A percentile compares a stretch with the other conserved stretches of the same genome.
Evolutionary conservation across 805 yeast species (phyloP).

Genomic region (Saccharomycopsis sp.): DNA sequence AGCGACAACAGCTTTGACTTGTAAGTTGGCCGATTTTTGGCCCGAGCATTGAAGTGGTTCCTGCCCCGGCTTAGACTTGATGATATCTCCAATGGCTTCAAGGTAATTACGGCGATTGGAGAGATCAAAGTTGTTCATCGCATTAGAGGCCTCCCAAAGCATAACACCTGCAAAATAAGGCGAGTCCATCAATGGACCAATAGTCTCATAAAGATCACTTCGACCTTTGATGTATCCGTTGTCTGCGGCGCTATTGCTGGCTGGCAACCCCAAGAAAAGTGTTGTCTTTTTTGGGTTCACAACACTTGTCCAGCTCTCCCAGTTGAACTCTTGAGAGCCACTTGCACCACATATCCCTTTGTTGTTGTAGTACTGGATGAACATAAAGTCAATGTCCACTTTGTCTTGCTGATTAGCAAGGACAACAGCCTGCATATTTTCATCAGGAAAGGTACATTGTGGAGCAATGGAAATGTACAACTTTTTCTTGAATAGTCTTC

Average conservation of each 20-base stretch:
- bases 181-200: constrained; percentile 1
- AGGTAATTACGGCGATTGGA: background rate
- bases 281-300: constrained; percentile 64
- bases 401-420: constrained; percentile 35
- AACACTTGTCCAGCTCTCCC: constrained; percentile 59
- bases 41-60: background rate
- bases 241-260: constrained; percentile 24
- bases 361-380: constrained; percentile 75
- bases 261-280: constrained; percentile 75
- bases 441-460: constrained; percentile 69
- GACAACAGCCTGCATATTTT: constrained; percentile 39
- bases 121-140: constrained; percentile 4
- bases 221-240: constrained; percentile 41
- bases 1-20: background rate
- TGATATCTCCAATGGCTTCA: background rate
- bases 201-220: constrained; percentile 13
- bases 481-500: constrained; percentile 37
- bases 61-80: background rate
- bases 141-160: constrained; percentile 18
- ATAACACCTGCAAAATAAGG: constrained; percentile 13
- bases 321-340: constrained; percentile 42
- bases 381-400: constrained; percentile 60
- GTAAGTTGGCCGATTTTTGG: background rate
- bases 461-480: constrained; percentile 67
- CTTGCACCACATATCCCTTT: constrained; percentile 46